Evolutionary conservation across 2,329 filamentous ascomycete genomes (phyloP), one percentile per base, ranked within the genome.

Genomic region (Thelonectria blattea): DNA sequence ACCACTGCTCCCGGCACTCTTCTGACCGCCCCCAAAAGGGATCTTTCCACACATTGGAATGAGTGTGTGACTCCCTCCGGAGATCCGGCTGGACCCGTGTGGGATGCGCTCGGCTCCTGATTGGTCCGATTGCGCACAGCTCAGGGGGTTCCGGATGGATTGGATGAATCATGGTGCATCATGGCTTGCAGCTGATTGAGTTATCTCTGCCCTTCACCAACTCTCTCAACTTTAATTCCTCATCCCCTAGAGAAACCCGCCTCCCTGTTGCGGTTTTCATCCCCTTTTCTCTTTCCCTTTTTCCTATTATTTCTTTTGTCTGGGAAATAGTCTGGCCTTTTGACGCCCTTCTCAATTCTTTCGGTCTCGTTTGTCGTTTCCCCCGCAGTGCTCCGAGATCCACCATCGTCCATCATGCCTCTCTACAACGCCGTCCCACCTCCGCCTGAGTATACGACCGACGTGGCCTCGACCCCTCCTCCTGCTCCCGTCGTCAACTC

Each of bases 381-480:
- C 45, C 43, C 45, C 45, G 45, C 45, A 27, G 22, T 47, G 7
- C 24, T 20, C 22, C 22, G 22, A 24, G 14, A 47, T 22, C 20
- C 45, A 39, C 22, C 39, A 43, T 58, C 65, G 52, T 55, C n/a
- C 48, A 74, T 60, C 69, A 83, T 83, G 81, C 82, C 82, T 60
- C 82, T 85, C 73, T 47, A 47, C 20, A 30, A 22, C 45, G 45
- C 45, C 27, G 45, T 47, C 45, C 53, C 37, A 27, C 48, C 17
- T 27, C 45, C 53, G 20, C 34, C 34, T 45, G 22, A 47, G 20
- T 22, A 47, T 22, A 8, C 71, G 20, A 59, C 65, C 24, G 9
- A 30, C 27, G 27, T 30, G 5, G 52, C 67, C 53, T 52, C 66
- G 50, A 54, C 59, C 53, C 46, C 64, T 59, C 55, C 71, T 54